Evolutionary conservation across 345 rosid genomes (phyloP).

Genomic region (Gossypium bickii): DNA sequence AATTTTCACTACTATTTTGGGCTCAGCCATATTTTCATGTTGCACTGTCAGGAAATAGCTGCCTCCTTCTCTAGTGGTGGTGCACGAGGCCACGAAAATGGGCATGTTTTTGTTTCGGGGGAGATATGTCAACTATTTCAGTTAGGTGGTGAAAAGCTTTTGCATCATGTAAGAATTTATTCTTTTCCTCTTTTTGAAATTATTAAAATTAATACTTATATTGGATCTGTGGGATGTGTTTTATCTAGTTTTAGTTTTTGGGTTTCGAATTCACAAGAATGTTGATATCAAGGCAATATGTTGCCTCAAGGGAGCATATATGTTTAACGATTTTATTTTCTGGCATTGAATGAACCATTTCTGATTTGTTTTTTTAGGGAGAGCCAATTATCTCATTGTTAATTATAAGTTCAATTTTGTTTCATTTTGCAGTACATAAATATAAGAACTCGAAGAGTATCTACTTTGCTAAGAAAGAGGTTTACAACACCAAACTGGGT

Average conservation of each 20-base stretch:
- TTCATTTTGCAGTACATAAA: constrained; percentile 58
- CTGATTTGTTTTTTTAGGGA: neutral
- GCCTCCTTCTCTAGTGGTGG: constrained; percentile 81
- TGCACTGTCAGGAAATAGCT: constrained; percentile 67
- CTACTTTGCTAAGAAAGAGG: constrained; percentile 83
- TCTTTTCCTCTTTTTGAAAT: constrained; percentile 6
- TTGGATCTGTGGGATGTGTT: neutral
- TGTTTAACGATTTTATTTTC: neutral
- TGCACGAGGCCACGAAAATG: constrained; percentile 51
- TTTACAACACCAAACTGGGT: constrained; percentile 96
- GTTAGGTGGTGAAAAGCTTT: constrained; percentile 75
- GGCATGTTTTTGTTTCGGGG: constrained; percentile 86
- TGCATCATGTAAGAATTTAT: constrained; percentile 65
- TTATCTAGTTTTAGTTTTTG: too few relatives aligned
- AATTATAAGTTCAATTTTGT: neutral
- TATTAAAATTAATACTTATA: neutral
- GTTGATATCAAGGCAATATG: neutral
- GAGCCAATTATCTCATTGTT: neutral
- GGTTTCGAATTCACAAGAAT: neutral
- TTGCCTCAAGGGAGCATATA: constrained; percentile 1
- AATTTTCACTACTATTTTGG: neutral
- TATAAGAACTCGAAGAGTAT: constrained; percentile 76
- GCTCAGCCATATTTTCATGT: constrained; percentile 15
- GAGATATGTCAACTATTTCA: constrained; percentile 78
- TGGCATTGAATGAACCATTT: neutral